A percentile compares a stretch with the other conserved stretches of the same genome.
Evolutionary conservation across 2,329 filamentous ascomycete genomes (phyloP).

Genomic region (Fusarium pseudograminearum): DNA sequence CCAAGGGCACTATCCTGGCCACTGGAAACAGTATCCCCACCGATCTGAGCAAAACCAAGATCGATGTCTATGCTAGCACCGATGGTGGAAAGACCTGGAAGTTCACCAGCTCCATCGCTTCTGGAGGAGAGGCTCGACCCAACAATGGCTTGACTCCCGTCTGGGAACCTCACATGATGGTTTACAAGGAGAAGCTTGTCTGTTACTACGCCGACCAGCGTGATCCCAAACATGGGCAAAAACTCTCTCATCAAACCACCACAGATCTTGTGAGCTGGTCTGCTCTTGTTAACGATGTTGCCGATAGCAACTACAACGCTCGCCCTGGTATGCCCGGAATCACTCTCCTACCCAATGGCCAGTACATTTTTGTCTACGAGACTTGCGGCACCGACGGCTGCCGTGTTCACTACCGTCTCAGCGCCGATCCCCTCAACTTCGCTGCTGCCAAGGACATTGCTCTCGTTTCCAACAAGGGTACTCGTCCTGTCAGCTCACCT

Average conservation of each 20-base stretch:
- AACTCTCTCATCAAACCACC: slow-evolving; percentile 73
- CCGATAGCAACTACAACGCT: slow-evolving; percentile 68
- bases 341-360: slow-evolving; percentile 65
- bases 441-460: slow-evolving; percentile 46
- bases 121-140: slow-evolving; percentile 70
- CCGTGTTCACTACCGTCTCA: slow-evolving; percentile 60
- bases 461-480: slow-evolving; percentile 52
- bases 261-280: slow-evolving; percentile 71
- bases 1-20: slow-evolving; percentile 72
- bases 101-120: slow-evolving; percentile 74
- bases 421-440: slow-evolving; percentile 54
- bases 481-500: slow-evolving; percentile 56
- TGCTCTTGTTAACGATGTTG: slow-evolving; percentile 67
- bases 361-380: slow-evolving; percentile 71
- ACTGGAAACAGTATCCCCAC: slow-evolving; percentile 71
- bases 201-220: slow-evolving; percentile 80
- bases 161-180: slow-evolving; percentile 78
- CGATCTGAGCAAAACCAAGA: slow-evolving; percentile 72
- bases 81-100: slow-evolving; percentile 73
- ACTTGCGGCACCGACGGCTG: slow-evolving; percentile 61
- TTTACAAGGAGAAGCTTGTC: slow-evolving; percentile 69
- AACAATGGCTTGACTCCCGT: slow-evolving; percentile 75
- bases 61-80: slow-evolving; percentile 73
- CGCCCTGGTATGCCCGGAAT: slow-evolving; percentile 77
- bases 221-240: slow-evolving; percentile 72